These are phyloP conservation scores for sweet orange (Citrus sinensis) DNA, from an alignment of 345 rosid species.

Conservation along the genomic window DVS_A1.0 CM039163.1:5370501-5371000, in stretches of 20 bases:
- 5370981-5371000: not conserved
- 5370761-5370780: conserved; percentile 94
- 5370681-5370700: conserved; percentile 54
- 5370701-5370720: conserved; percentile 92
- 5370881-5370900: conserved; percentile 94
- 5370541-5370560: not conserved
- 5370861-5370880: conserved; percentile 82
- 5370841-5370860: conserved; percentile 94
- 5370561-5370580: conserved; percentile 1
- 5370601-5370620: not conserved
- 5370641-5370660: not conserved
- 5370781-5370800: conserved; percentile 99
- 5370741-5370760: conserved; percentile 86
- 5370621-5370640: not conserved
- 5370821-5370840: conserved; percentile 98
- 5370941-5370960: too few relatives aligned
- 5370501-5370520: conserved; percentile 80
- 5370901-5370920: conserved; percentile 61
- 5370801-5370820: conserved; percentile 99
- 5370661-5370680: not conserved
- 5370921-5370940: not conserved
- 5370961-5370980: not conserved
- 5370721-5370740: conserved; percentile 98
- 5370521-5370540: not conserved
- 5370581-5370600: not conserved